Conservation (phyloP, 352 stramenopile genomes). For the Phytophthora lateralis region DNA sequence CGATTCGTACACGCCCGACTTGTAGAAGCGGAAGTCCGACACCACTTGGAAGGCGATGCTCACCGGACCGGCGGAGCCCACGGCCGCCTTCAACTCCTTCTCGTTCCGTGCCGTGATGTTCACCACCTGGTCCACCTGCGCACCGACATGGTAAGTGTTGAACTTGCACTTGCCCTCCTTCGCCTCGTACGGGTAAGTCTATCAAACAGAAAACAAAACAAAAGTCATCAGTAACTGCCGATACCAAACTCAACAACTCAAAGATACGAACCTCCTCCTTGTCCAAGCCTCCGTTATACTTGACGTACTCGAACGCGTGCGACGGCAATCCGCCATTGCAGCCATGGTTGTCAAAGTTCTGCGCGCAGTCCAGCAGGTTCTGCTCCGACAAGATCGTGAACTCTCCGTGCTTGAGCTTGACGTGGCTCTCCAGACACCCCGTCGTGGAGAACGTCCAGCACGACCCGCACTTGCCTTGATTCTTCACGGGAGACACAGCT, state of each 20-base stretch:
- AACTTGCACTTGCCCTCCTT: slow-evolving; percentile 86
- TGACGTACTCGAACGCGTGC: slow-evolving; percentile 97
- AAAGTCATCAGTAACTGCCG: background rate
- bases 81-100: slow-evolving; percentile 68
- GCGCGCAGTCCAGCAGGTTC: slow-evolving; percentile 97
- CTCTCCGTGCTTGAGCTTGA: slow-evolving; percentile 93
- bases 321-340: slow-evolving; percentile 97
- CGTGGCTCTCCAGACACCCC: slow-evolving; percentile 96
- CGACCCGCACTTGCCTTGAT: slow-evolving; percentile 97
- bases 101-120: slow-evolving; percentile 89
- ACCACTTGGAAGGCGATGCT: slow-evolving; percentile 90
- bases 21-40: slow-evolving; percentile 91
- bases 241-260: background rate
- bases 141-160: slow-evolving; percentile 73
- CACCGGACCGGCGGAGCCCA: slow-evolving; percentile 73
- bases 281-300: slow-evolving; percentile 89
- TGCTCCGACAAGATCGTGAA: slow-evolving; percentile 96
- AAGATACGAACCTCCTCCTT: slow-evolving; percentile 59
- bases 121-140: slow-evolving; percentile 74
- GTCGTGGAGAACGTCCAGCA: slow-evolving; percentile 99
- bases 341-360: slow-evolving; percentile 93
- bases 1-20: slow-evolving; percentile 87
- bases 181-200: slow-evolving; percentile 77
- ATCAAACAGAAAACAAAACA: slow-evolving; percentile 1
- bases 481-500: slow-evolving; percentile 97